Base-by-base conservation (phyloP, 2,329 filamentous ascomycete species). In the Apiospora rasikravindrae region DNA sequence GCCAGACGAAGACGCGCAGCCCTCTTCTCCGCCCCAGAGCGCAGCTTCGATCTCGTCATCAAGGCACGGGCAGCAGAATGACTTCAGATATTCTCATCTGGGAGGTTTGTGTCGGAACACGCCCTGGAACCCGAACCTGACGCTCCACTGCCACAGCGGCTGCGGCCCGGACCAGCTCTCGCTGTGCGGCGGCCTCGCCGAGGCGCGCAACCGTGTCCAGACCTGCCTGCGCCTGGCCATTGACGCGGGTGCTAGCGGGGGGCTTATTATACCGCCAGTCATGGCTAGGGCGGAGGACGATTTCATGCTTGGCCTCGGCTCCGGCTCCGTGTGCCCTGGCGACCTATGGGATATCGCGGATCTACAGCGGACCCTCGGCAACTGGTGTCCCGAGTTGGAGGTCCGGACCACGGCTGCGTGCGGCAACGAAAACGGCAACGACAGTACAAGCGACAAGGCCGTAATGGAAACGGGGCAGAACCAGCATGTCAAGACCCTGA, bases 101-200 rank as follows among this genome's bases (percentile, higher is more conserved):
- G 33, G 33, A 19, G n/a, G 10, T 1, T 82, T 73, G 24, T 72
- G 72, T 42, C 19, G n/a, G 3, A 14, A 57, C 11, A 71, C 81
- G 10, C 29, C 37, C 0, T 73, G 72, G 72, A 72, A 24, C 40
- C 26, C 33, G 4, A 66, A 66, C 26, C 44, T 73, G 11, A 72
- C 51, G 45, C 40, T 72, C 19, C 61, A 72, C 40, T 72, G 72
- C 45, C 72, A 73, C 69, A 61, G 44, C n/a, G 13, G 33, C 13
- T 73, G 71, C 45, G 72, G 72, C 2, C 22, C 45, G 22, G 51
- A 71, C 22, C 69, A 71, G 33, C 24, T 37, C 26, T 71, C 69
- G 22, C 57, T 71, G 42, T 70, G 73, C 29, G 71, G 71, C 29
- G 73, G 73, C 51, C 67, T 73, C 19, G 72, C 70, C 44, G 71